Percentiles rank a stretch among this genome's conserved stretches.
phyloP scores from a whole-genome alignment of 306 rosid genomes.

The Gleditsia sinensis region DNA sequence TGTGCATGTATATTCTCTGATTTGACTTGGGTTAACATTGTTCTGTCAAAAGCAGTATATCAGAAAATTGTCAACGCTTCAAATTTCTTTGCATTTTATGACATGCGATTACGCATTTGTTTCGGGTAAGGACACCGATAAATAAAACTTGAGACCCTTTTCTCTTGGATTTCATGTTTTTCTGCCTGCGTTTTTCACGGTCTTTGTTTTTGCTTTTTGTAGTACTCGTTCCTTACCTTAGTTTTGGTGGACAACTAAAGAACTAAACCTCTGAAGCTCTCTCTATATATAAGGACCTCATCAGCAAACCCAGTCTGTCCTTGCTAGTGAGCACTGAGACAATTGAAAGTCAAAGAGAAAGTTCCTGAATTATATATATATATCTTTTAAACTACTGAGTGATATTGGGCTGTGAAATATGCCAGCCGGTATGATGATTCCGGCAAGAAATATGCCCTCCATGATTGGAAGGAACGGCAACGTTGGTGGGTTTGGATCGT shows the following conservation, averaged over 20 bases:
- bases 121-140: background rate
- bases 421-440: conserved; percentile 73
- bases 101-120: too few relatives aligned
- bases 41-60: conserved; percentile 31
- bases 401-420: conserved; percentile 43
- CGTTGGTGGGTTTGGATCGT: conserved; percentile 64
- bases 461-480: conserved; percentile 67
- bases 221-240: conserved; percentile 29
- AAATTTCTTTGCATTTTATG: conserved; percentile 26
- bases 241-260: conserved; percentile 23
- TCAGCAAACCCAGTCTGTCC: background rate
- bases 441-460: conserved; percentile 69
- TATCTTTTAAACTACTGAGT: too few relatives aligned
- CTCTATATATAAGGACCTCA: conserved; percentile 15
- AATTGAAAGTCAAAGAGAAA: background rate
- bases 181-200: background rate
- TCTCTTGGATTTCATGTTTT: conserved; percentile 24
- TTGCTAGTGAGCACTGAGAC: background rate
- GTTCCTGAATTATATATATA: too few relatives aligned
- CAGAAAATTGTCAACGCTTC: conserved; percentile 38
- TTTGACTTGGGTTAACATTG: conserved; percentile 36
- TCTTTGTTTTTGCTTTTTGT: conserved; percentile 18
- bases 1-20: conserved; percentile 2
- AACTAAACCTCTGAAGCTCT: background rate
- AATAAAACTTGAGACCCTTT: background rate